Conservation (phyloP, 73 alveolate genomes). For the Uronychia setigera region DNA sequence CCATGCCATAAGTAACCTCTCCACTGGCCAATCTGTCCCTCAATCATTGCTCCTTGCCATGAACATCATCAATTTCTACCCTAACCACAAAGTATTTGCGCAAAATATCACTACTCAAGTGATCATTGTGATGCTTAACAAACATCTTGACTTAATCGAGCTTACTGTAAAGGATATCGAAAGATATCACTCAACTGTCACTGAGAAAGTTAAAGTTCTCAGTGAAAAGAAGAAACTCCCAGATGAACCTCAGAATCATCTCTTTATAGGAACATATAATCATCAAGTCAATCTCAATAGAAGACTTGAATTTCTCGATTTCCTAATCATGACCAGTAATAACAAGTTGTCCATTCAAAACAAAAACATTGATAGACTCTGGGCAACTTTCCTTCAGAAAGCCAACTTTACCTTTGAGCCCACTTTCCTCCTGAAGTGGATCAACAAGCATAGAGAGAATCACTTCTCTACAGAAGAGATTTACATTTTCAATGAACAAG, state of each 20-base stretch:
- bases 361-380: conserved; percentile 48
- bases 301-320: conserved; percentile 60
- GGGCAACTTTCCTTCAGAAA: conserved; percentile 52
- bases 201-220: conserved; percentile 23
- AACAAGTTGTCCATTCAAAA: conserved; percentile 27
- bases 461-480: background rate
- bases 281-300: conserved; percentile 51
- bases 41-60: conserved; percentile 33
- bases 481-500: conserved; percentile 43
- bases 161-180: conserved; percentile 29
- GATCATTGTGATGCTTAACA: conserved; percentile 13
- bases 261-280: conserved; percentile 50
- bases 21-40: conserved; percentile 33
- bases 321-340: conserved; percentile 19
- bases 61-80: conserved; percentile 25
- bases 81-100: background rate
- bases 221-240: conserved; percentile 43
- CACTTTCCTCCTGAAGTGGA: conserved; percentile 59
- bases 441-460: conserved; percentile 16
- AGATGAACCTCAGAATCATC: conserved; percentile 31
- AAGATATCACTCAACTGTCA: conserved; percentile 37
- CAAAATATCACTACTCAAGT: conserved; percentile 4
- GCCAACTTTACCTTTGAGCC: conserved; percentile 42
- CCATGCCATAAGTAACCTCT: conserved; percentile 34
- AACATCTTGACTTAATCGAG: conserved; percentile 27